Evolutionary conservation across 1,139 yeast species (phyloP), one percentile per base, ranked within the genome.

Genomic region (Diutina neorugosa): DNA sequence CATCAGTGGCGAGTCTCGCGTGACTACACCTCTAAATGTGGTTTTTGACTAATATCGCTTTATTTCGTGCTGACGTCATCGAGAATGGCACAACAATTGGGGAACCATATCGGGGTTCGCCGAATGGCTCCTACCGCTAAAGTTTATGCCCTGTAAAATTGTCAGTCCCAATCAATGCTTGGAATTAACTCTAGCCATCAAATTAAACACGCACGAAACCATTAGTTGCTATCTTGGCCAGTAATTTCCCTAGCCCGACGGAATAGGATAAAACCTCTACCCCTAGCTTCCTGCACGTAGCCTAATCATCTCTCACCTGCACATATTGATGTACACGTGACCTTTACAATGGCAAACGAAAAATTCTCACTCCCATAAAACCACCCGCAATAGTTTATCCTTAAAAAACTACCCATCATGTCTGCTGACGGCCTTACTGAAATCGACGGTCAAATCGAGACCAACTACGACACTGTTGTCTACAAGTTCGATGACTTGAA

Each of bases 401-500:
- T 43, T 43, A 11, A 46, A 44, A n/a, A 25, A 46, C 37, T 46
- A 44, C 21, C 48, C 48, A 44, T 44, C 34, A 46, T 46, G 50
- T 46, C 50, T 46, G 50, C 50, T 25, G 50, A 46, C 40, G 50
- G 50, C 31, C 50, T 46, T 46, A 46, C 50, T 46, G 50, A 46
- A 27, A 46, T 46, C 27, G 50, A 46, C 50, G 50, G 50, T 27
- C 50, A 46, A 46, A 46, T 91, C 70, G 95, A 87, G 79, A 78
- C 97, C 77, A 93, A 93, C 86, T 91, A 91, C 84, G 97, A 91
- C 80, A 90, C 90, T 72, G 93, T 88, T 68, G 96, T 90, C 70
- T 82, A 84, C 81, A 77, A 86, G 62, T 86, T 86, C 72, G 94
- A 86, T 68, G 96, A 90, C 69, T 80, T 86, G 73, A 83, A 85